Base-by-base conservation (phyloP, 31 red algal genomes). In the Odonthalia washingtoniensis region DNA sequence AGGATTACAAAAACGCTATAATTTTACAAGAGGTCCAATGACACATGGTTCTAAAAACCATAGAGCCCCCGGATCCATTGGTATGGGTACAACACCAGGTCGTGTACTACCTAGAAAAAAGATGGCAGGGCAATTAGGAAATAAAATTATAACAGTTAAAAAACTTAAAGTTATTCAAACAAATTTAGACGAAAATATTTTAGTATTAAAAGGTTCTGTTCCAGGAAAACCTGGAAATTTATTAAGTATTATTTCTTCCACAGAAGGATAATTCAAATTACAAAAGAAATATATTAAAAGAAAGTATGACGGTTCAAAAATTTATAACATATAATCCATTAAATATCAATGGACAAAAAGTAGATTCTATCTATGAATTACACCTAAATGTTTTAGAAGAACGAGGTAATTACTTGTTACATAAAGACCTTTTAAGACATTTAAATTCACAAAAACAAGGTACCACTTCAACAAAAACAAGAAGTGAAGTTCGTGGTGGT, bases 391-490 rank as follows among this genome's bases (percentile, higher is more conserved):
- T 61, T 61, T 61, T 61, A 61, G 52, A 61, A 61, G 52, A 61
- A 61, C 24, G 52, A 17, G 24, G 52, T 61, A 61, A 61, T 61
- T 61, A 61, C 24, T 61, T 61, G 24, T 61, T 61, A 24, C 52
- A 61, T 61, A 61, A 61, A 61, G 52, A 61, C 24, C 52, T 61
- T 61, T 61, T 61, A 61, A 14, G 52, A 14, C 52, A 61, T 61
- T 61, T 61, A 17, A 61, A 24, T 24, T 61, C 52, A 61, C 52
- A 61, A 61, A 61, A 61, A 61, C 52, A 63, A 53, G 98, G 98
- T 5, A 97, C 95, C n/a, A 90, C 95, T 16, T 85, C 86, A 73
- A 95, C 95, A 33, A 97, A 99, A 68, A 86, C 61, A 57, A 78
- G 98, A 60, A 72, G 83, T 36, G 93, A 96, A 65, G 92, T 99